Base-by-base conservation (phyloP, 1,284 basidiomycete species). In the Anthracocystis setariae region DNA sequence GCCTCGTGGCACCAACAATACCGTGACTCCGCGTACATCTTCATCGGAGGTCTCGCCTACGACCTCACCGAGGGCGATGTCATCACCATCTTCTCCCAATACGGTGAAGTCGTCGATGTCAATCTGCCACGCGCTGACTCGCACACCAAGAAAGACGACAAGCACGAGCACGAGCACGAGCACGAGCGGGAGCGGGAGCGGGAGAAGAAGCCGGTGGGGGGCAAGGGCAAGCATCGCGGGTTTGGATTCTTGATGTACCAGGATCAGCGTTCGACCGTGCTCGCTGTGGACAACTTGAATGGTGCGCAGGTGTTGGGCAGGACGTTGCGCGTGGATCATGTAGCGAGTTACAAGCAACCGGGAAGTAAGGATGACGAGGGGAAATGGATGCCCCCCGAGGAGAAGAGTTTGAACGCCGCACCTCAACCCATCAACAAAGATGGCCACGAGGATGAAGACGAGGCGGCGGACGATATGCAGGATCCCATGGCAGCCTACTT, bases 231-330 rank as follows among this genome's bases (percentile, higher is more conserved):
- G 39, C 72, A 77, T 3, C 89, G 87, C 76, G 96, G 96, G 0
- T 99, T 98, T 82, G 94, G 89, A 3, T 99, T 98, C 85, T 86
- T 98, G 66, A 98, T 98, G 94, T 99, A 98, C 84, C 92, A 96
- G 84, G 94, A 99, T 85, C 96, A 99, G 84, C 88, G 93, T 45
- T 94, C 92, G 57, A 99, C 96, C 3, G 85, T 98, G 50, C 87
- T 99, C 37, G 96, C 96, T 5, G 95, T 99, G 69, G 96, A 99
- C 85, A 99, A 98, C 85, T 88, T 99, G 84, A 98, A 97, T 80
- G 96, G 96, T 32, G 91, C 93, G 39, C 89, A 90, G 72, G 90
- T 98, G 39, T 85, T 97, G 25, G 93, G 91, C 7, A 87, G 90
- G 76, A 95, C 90, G 3, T 84, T 97, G 45, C 89, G 93, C 23